Evolutionary conservation across 2,329 filamentous ascomycete species (phyloP).

Genomic region (Botryosphaeria dothidea): DNA sequence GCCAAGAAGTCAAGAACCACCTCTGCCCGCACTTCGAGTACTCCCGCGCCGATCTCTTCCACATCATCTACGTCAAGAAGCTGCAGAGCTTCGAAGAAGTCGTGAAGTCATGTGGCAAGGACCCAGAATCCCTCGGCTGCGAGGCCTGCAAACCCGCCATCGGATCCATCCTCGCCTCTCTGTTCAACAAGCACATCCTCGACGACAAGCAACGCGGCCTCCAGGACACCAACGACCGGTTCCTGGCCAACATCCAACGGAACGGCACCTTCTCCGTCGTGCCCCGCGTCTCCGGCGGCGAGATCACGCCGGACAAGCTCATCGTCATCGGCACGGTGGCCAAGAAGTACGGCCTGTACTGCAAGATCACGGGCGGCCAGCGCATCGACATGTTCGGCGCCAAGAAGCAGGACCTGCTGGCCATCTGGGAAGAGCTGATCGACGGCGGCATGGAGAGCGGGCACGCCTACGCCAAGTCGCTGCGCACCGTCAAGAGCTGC

Average conservation of each 20-base stretch:
- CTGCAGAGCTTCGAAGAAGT: slow-evolving; percentile 71
- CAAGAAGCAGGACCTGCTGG: slow-evolving; percentile 78
- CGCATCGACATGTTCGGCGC: slow-evolving; percentile 93
- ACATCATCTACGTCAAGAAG: slow-evolving; percentile 81
- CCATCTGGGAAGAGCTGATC: slow-evolving; percentile 79
- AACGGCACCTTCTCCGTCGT: slow-evolving; percentile 91
- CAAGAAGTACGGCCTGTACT: slow-evolving; percentile 81
- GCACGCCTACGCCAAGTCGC: slow-evolving; percentile 85
- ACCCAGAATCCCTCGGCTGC: slow-evolving; percentile 73
- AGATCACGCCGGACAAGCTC: slow-evolving; percentile 84
- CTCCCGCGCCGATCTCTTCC: slow-evolving; percentile 85
- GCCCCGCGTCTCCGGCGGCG: slow-evolving; percentile 78
- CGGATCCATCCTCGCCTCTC: slow-evolving; percentile 75
- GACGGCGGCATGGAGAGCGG: slow-evolving; percentile 87
- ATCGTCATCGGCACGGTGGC: slow-evolving; percentile 82
- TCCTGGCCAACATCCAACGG: slow-evolving; percentile 84
- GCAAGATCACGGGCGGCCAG: slow-evolving; percentile 90
- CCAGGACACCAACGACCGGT: slow-evolving; percentile 89
- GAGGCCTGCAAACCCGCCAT: slow-evolving; percentile 85
- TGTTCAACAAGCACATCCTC: slow-evolving; percentile 85
- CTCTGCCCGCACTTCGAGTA: slow-evolving; percentile 82
- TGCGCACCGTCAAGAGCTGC: slow-evolving; percentile 88
- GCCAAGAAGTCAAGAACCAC: slow-evolving; percentile 83
- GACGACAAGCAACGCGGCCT: slow-evolving; percentile 69
- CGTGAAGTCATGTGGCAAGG: slow-evolving; percentile 76